Conservation (phyloP, 139 green algal genomes). For the Mychonastes homosphaera region DNA sequence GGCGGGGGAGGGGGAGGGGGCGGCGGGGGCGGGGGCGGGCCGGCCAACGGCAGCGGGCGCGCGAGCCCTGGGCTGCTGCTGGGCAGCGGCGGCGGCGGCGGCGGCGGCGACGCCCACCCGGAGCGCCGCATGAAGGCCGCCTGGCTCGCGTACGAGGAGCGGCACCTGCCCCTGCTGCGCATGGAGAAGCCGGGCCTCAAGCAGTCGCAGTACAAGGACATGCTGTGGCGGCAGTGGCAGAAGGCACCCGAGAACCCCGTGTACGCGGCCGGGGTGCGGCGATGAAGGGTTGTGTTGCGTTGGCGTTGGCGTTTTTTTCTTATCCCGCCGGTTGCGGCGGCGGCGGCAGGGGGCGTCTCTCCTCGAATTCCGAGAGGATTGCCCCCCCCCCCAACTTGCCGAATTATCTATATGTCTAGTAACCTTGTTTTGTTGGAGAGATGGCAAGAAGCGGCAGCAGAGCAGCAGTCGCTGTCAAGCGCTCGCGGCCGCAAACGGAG, state of each 20-base stretch:
- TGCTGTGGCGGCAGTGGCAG: constrained; percentile 62
- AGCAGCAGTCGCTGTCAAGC: too few relatives aligned
- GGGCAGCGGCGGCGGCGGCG: too few relatives aligned
- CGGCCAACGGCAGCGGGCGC: neutral
- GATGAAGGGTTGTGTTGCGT: too few relatives aligned
- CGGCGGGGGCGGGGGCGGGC: neutral
- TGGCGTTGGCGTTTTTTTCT: too few relatives aligned
- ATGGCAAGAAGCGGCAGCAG: too few relatives aligned
- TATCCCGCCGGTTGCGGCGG: too few relatives aligned
- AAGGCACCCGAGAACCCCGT: constrained; percentile 47
- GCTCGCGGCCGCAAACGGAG: too few relatives aligned
- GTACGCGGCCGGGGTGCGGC: constrained; percentile 20
- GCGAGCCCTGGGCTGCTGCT: neutral
- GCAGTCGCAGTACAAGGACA: constrained; percentile 30
- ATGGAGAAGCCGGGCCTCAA: constrained; percentile 66
- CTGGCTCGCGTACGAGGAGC: constrained; percentile 51
- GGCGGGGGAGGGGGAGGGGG: neutral
- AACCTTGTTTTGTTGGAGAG: too few relatives aligned
- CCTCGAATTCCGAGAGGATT: too few relatives aligned
- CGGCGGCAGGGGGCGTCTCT: too few relatives aligned
- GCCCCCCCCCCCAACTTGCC: too few relatives aligned
- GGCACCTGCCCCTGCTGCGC: constrained; percentile 42
- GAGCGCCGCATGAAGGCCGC: constrained; percentile 55
- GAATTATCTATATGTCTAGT: too few relatives aligned
- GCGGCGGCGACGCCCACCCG: neutral